These are phyloP conservation scores for Sporobolomyces roseus DNA, from an alignment of 768 basidiomycete species.

Conservation along the genomic window DNA sequence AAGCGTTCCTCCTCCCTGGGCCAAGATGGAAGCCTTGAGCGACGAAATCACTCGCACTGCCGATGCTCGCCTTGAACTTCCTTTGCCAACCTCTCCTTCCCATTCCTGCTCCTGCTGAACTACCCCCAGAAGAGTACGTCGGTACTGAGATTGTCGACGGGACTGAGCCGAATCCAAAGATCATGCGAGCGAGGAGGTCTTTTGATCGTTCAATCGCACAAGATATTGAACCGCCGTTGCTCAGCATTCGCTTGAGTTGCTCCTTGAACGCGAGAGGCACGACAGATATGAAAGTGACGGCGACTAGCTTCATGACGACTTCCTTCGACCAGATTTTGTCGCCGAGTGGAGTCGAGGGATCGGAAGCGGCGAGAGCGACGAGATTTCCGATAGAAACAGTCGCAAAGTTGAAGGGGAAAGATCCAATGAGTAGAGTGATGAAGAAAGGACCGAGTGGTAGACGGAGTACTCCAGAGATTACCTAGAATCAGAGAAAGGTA, in stretches of 20 bases:
- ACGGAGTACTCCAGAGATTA: constrained; percentile 45
- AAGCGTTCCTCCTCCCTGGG: constrained; percentile 13
- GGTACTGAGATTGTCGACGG: neutral
- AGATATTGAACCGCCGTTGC: neutral
- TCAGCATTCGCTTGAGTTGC: constrained; percentile 30
- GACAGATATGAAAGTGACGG: constrained; percentile 42
- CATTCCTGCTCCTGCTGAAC: neutral
- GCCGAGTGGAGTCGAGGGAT: constrained; percentile 31
- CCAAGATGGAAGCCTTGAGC: constrained; percentile 12
- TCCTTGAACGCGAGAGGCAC: constrained; percentile 45
- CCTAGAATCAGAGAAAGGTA: constrained; percentile 15
- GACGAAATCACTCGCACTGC: constrained; percentile 27
- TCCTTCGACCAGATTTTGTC: constrained; percentile 44
- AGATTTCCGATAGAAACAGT: constrained; percentile 44
- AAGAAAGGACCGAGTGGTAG: constrained; percentile 44
- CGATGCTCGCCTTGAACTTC: constrained; percentile 28
- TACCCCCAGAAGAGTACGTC: neutral
- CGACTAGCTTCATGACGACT: constrained; percentile 43
- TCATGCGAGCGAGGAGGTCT: neutral
- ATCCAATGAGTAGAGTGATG: constrained; percentile 44
- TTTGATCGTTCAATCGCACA: constrained; percentile 9
- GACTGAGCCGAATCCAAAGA: constrained; percentile 27
- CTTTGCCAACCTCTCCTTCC: constrained; percentile 20
- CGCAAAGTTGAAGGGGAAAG: constrained; percentile 46
- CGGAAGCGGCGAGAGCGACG: constrained; percentile 40